Base-by-base conservation (phyloP, 768 basidiomycete genomes). In the Kwoniella heveanensis region DNA sequence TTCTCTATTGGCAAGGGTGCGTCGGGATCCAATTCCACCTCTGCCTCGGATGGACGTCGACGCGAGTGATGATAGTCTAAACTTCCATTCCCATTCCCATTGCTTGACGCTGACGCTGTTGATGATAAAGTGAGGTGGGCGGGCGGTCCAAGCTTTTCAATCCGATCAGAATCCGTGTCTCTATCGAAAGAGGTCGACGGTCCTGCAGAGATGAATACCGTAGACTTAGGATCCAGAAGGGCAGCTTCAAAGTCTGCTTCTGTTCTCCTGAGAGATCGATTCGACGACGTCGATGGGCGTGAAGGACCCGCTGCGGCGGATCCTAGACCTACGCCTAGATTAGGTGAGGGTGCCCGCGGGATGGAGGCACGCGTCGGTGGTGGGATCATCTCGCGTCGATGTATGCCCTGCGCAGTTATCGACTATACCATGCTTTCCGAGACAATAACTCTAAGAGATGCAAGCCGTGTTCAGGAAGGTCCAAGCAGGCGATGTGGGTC, bases 231-330 rank as follows among this genome's bases (percentile, higher is more conserved):
- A 32, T 61, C 51, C 1, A 69, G 36, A 2, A 70, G 48, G n/a
- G 69, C 69, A 36, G 61, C 62, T 61, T 70, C 69, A 30, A 70
- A 70, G 46, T 67, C 66, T 17, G 61, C 61, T 55, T 57, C 61
- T 24, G 60, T 62, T 9, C 55, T 37, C 21, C 51, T 55, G 12
- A 39, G 22, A 8, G 68, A 63, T 47, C 68, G 39, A 8, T 62
- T 56, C 1, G 68, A 69, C 10, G 68, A 69, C 2, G 57, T 69
- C 2, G 68, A 69, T 24, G 57, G 55, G 10, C 68, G 59, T 37
- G 46, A 32, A 26, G 68, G 68, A 19, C n/a, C n/a, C n/a, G n/a
- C n/a, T n/a, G n/a, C n/a, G n/a, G n/a, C n/a, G n/a, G n/a, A n/a
- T n/a, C n/a, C n/a, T n/a, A n/a, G n/a, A n/a, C 39, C 39, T 10